These are phyloP conservation scores for Alternaria longipes DNA, from an alignment of 2,329 filamentous ascomycete species.

Conservation along the genomic window DNA sequence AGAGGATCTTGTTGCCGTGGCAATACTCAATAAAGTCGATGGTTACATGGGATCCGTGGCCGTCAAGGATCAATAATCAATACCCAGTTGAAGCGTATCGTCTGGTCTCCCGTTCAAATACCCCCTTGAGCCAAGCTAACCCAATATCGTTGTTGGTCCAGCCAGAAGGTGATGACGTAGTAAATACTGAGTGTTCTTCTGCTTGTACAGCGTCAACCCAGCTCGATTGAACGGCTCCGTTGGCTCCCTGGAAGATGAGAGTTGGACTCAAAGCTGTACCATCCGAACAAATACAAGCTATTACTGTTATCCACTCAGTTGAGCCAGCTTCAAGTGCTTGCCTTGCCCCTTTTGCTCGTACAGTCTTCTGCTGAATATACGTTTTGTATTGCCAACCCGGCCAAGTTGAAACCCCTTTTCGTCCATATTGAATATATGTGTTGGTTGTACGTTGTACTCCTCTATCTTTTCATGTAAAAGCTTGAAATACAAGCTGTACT, in stretches of 20 bases:
- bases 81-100: neutral
- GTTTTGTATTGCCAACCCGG: constrained; percentile 11
- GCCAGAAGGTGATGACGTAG: constrained; percentile 8
- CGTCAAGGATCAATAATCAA: constrained; percentile 3
- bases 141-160: constrained; percentile 24
- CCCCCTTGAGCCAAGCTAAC: constrained; percentile 21
- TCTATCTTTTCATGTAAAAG: constrained; percentile 1
- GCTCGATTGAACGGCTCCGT: neutral
- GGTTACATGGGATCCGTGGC: constrained; percentile 11
- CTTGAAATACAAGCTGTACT: constrained; percentile 29
- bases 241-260: neutral
- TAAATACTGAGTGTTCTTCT: neutral
- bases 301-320: constrained; percentile 15
- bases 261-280: constrained; percentile 9
- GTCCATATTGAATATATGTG: constrained; percentile 5
- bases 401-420: too few species aligned
- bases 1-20: constrained; percentile 3
- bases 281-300: constrained; percentile 26
- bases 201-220: constrained; percentile 9
- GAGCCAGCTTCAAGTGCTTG: constrained; percentile 12
- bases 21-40: constrained; percentile 10
- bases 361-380: constrained; percentile 5
- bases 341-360: neutral
- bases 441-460: neutral
- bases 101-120: constrained; percentile 17